A percentile compares a stretch with the other conserved stretches of the same genome.
Conservation (phyloP, 257 asterid genomes). For the Primulina tabacum region DNA sequence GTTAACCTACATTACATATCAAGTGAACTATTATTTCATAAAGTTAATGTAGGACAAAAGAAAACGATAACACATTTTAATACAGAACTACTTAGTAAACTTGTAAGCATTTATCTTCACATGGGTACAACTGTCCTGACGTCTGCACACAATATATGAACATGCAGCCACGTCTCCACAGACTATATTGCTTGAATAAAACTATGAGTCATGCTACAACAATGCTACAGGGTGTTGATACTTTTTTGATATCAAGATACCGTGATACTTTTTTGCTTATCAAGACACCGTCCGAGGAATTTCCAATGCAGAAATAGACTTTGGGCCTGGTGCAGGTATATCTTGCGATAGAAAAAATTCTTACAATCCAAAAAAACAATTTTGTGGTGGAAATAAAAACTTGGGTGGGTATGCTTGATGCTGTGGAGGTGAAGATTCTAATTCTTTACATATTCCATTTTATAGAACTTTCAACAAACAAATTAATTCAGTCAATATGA, state of each 20-base stretch:
- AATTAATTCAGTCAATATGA: conserved; percentile 6
- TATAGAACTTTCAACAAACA: conserved; percentile 4
- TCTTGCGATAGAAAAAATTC: background rate
- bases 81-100: background rate
- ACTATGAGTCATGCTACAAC: background rate
- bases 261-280: no score
- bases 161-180: no score
- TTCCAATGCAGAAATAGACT: background rate
- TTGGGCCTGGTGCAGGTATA: background rate
- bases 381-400: conserved; percentile 5
- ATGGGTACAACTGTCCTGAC: background rate
- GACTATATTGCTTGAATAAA: background rate
- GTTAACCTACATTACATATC: background rate
- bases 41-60: background rate
- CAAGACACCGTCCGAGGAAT: background rate
- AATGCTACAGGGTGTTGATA: no score
- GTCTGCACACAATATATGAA: no score
- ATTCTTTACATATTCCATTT: background rate
- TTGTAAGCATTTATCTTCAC: background rate
- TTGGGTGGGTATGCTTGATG: background rate
- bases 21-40: background rate
- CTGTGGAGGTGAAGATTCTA: background rate
- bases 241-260: background rate
- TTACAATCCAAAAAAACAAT: background rate
- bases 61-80: no score